Evolutionary conservation across 495 filamentous ascomycete species (phyloP).

Genomic region (Penicillium lagena): DNA sequence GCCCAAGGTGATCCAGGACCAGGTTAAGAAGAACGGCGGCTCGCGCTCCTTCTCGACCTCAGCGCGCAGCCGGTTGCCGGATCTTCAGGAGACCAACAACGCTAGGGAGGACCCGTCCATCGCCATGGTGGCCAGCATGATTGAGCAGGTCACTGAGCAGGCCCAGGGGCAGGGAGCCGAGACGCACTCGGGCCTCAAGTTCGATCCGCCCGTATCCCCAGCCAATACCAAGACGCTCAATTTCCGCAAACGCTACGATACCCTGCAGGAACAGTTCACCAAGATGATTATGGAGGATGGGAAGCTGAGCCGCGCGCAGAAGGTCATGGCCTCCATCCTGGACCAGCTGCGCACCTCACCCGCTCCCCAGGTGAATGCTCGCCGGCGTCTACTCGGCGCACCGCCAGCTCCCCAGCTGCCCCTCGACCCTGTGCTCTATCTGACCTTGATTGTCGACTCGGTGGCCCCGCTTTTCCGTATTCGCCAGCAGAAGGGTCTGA

Average conservation of each 20-base stretch:
- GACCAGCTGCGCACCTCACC: slow-evolving; percentile 80
- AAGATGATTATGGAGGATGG: slow-evolving; percentile 87
- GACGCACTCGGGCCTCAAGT: slow-evolving; percentile 57
- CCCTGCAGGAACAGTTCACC: slow-evolving; percentile 76
- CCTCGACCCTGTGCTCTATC: slow-evolving; percentile 69
- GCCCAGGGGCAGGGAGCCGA: slow-evolving; percentile 14
- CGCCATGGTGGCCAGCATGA: slow-evolving; percentile 33
- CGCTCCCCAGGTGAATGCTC: slow-evolving; percentile 62
- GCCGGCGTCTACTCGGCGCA: slow-evolving; percentile 62
- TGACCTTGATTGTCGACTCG: slow-evolving; percentile 88
- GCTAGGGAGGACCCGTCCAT: slow-evolving; percentile 20
- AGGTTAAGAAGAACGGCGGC: slow-evolving; percentile 39
- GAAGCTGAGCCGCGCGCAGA: slow-evolving; percentile 74
- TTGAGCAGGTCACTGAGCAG: slow-evolving; percentile 26
- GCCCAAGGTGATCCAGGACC: slow-evolving; percentile 61
- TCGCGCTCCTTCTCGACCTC: slow-evolving; percentile 55
- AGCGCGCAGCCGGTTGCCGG: slow-evolving; percentile 27
- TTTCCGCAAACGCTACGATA: slow-evolving; percentile 72
- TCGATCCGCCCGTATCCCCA: slow-evolving; percentile 61
- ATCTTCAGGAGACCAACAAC: slow-evolving; percentile 9
- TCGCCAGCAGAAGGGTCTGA: slow-evolving; percentile 64
- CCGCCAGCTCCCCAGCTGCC: slow-evolving; percentile 70
- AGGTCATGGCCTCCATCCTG: slow-evolving; percentile 81
- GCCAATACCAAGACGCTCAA: slow-evolving; percentile 45
- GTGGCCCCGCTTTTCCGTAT: slow-evolving; percentile 86